Conservation (phyloP, 345 rosid genomes). For the Euclidium syriacum region DNA sequence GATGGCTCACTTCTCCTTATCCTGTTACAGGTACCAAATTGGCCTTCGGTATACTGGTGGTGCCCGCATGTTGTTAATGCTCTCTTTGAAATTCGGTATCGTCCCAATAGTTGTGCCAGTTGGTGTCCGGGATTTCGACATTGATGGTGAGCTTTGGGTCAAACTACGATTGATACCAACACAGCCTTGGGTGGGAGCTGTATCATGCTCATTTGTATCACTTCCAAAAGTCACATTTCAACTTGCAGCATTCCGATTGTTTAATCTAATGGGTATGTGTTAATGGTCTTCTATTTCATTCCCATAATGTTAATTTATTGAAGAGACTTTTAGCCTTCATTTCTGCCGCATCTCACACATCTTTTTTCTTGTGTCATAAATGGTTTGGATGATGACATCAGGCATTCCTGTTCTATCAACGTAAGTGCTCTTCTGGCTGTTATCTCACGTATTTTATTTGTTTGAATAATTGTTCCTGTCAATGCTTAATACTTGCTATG, state of each 20-base stretch:
- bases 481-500: not conserved
- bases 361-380: conserved; percentile 25
- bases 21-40: conserved; percentile 68
- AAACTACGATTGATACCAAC: conserved; percentile 77
- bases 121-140: conserved; percentile 80
- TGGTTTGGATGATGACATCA: conserved; percentile 42
- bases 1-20: not conserved
- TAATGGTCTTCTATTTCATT: not conserved
- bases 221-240: conserved; percentile 87
- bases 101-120: conserved; percentile 74
- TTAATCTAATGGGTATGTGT: conserved; percentile 80
- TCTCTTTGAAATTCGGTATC: conserved; percentile 66
- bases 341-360: not conserved
- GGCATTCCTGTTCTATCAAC: conserved; percentile 89
- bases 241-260: conserved; percentile 74
- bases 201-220: conserved; percentile 81
- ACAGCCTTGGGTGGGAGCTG: conserved; percentile 91
- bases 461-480: not conserved
- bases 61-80: conserved; percentile 79
- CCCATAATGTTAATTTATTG: not conserved
- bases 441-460: not conserved
- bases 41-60: conserved; percentile 91
- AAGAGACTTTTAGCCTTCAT: not conserved
- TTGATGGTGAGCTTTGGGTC: conserved; percentile 96
- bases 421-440: conserved; percentile 45